A percentile compares a stretch with the other conserved stretches of the same genome.
These are phyloP conservation scores for Teratosphaeria viscida DNA, from an alignment of 2,329 filamentous ascomycete genomes.

Conservation along the genomic window DNA sequence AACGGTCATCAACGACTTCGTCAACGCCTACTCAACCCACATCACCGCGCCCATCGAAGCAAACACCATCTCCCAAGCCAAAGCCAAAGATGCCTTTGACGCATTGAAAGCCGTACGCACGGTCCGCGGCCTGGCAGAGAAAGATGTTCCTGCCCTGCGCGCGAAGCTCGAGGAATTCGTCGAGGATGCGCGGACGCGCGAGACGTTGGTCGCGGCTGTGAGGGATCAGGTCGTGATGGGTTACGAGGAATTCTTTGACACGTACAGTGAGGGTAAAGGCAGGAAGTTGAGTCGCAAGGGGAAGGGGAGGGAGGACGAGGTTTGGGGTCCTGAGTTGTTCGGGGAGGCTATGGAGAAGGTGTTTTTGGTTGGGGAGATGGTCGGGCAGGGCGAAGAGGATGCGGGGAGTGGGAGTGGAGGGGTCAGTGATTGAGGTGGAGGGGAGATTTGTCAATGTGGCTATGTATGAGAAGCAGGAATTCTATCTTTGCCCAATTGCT, in stretches of 20 bases:
- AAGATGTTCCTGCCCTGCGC: slow-evolving; percentile 47
- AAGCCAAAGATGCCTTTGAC: slow-evolving; percentile 14
- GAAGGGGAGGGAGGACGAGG: slow-evolving; percentile 50
- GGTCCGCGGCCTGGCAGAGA: slow-evolving; percentile 46
- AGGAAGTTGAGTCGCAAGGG: slow-evolving; percentile 38
- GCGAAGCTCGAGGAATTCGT: slow-evolving; percentile 51
- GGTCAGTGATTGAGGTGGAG: slow-evolving; percentile 5
- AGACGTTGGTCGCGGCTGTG: slow-evolving; percentile 56
- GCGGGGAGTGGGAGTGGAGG: slow-evolving; percentile 14
- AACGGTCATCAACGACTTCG: slow-evolving; percentile 56
- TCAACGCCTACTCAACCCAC: slow-evolving; percentile 44
- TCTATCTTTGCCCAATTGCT: no score
- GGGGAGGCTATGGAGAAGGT: slow-evolving; percentile 50
- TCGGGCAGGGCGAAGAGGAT: slow-evolving; percentile 24
- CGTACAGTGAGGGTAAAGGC: slow-evolving; percentile 31
- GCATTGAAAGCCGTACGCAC: slow-evolving; percentile 27
- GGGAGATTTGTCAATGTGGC: no score
- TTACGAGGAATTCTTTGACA: slow-evolving; percentile 56
- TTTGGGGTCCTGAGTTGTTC: slow-evolving; percentile 57
- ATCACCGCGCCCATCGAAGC: slow-evolving; percentile 42
- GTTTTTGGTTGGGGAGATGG: slow-evolving; percentile 44
- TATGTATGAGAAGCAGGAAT: no score
- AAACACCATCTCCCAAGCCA: slow-evolving; percentile 10
- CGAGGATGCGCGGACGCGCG: slow-evolving; percentile 53
- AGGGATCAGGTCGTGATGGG: slow-evolving; percentile 52